A percentile compares a stretch with the other conserved stretches of the same genome.
phyloP scores from a whole-genome alignment of 208 protist genomes.

The Trypanosoma cruzi region DNA sequence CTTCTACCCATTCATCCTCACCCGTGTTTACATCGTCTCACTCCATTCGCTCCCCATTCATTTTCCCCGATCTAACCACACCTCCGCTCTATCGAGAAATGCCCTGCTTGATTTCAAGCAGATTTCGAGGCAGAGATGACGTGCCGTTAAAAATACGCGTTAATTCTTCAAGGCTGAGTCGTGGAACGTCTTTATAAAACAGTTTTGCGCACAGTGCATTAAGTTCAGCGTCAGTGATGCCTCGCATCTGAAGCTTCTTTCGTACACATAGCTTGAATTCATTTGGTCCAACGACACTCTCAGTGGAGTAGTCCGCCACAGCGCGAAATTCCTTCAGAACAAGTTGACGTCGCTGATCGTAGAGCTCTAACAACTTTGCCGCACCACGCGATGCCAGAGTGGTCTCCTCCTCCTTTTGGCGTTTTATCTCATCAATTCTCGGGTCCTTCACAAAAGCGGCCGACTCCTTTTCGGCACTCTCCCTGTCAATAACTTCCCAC shows the following conservation, averaged over 20 bases:
- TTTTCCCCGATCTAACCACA: background rate
- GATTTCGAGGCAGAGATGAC: conserved; percentile 74
- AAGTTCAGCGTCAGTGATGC: conserved; percentile 71
- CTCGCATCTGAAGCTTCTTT: conserved; percentile 64
- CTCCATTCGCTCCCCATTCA: background rate
- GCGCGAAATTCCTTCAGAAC: conserved; percentile 90
- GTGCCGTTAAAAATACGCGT: conserved; percentile 88
- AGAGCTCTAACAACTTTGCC: conserved; percentile 73
- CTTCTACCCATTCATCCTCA: background rate
- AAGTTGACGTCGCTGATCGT: conserved; percentile 82
- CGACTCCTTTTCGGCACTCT: conserved; percentile 56
- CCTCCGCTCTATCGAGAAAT: conserved; percentile 30
- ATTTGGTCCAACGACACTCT: conserved; percentile 82
- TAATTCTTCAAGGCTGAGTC: conserved; percentile 83
- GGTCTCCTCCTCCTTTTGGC: conserved; percentile 31
- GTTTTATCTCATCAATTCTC: conserved; percentile 57
- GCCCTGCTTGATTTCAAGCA: conserved; percentile 66
- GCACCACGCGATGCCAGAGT: conserved; percentile 55
- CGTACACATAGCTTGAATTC: conserved; percentile 88
- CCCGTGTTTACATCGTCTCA: background rate
- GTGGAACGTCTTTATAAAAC: conserved; percentile 59
- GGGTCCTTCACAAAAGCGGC: conserved; percentile 67
- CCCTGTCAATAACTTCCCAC: conserved; percentile 78
- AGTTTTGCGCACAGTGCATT: conserved; percentile 74
- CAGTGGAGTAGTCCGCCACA: conserved; percentile 85